Conservation (phyloP, 2,329 filamentous ascomycete species). For the Sporothrix globosa region DNA sequence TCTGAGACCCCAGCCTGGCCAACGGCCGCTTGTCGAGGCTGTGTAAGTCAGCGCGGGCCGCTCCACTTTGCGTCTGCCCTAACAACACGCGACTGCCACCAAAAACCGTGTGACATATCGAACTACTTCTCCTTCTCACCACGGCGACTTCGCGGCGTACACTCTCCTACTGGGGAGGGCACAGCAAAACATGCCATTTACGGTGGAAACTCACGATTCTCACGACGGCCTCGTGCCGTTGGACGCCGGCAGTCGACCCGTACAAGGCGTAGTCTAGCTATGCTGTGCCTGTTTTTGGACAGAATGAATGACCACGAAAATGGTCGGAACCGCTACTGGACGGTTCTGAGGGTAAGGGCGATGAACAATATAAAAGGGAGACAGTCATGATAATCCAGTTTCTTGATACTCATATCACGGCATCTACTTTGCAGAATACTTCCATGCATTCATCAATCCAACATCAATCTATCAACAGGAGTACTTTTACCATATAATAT, state of each 20-base stretch:
- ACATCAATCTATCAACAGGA: not conserved
- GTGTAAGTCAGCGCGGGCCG: not conserved
- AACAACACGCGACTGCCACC: conserved; percentile 28
- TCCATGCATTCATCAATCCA: not conserved
- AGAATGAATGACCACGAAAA: conserved; percentile 2
- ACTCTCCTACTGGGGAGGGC: not conserved
- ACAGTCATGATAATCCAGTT: not conserved
- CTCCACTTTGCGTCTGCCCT: not conserved
- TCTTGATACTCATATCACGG: not conserved
- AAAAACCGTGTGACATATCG: conserved; percentile 33
- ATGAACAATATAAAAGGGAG: conserved; percentile 15
- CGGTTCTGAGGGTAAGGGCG: not conserved
- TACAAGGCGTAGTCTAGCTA: not conserved
- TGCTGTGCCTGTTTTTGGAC: not conserved
- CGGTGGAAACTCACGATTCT: conserved; percentile 13
- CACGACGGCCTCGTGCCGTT: conserved; percentile 15
- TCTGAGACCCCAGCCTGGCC: not conserved
- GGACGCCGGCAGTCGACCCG: not conserved
- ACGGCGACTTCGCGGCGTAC: no score
- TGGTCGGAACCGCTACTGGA: not conserved
- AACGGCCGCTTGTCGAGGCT: not conserved
- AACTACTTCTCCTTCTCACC: conserved; percentile 20
- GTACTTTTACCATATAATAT: no score
- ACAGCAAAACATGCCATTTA: conserved; percentile 22
- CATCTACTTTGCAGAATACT: not conserved